A percentile compares a stretch with the other conserved stretches of the same genome.
These are phyloP conservation scores for Daldinia eschscholtzii DNA, from an alignment of 2,329 filamentous ascomycete genomes.

Conservation along the genomic window DNA sequence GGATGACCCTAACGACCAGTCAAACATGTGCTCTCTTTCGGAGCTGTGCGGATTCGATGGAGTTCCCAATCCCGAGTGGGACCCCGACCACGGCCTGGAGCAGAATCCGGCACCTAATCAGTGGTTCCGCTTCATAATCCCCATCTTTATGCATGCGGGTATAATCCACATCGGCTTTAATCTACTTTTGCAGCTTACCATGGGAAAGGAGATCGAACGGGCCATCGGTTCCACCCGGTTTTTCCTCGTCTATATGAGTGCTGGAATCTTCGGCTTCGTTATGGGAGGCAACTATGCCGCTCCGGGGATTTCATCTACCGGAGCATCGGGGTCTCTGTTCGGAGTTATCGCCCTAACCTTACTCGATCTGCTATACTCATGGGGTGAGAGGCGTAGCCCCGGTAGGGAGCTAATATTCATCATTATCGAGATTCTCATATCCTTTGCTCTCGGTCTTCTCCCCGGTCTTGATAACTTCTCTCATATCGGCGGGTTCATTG, in stretches of 20 bases:
- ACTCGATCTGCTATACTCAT: slow-evolving; percentile 92
- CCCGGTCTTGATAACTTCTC: slow-evolving; percentile 97
- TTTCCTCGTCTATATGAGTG: slow-evolving; percentile 87
- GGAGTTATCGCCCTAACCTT: slow-evolving; percentile 90
- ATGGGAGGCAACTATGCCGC: slow-evolving; percentile 94
- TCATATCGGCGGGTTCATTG: slow-evolving; percentile 95
- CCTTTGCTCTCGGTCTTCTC: slow-evolving; percentile 90
- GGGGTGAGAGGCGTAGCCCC: slow-evolving; percentile 82
- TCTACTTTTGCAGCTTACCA: slow-evolving; percentile 87
- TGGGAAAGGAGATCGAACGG: slow-evolving; percentile 92
- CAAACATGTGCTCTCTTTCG: slow-evolving; percentile 77
- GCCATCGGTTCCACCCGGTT: slow-evolving; percentile 91
- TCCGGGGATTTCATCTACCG: slow-evolving; percentile 83
- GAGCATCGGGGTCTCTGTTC: slow-evolving; percentile 91
- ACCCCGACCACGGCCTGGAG: slow-evolving; percentile 57
- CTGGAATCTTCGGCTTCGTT: slow-evolving; percentile 96
- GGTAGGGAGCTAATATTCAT: slow-evolving; percentile 90
- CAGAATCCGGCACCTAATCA: slow-evolving; percentile 80
- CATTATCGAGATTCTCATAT: slow-evolving; percentile 84
- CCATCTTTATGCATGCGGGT: slow-evolving; percentile 95
- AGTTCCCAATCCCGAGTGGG: slow-evolving; percentile 75
- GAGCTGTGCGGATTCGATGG: slow-evolving; percentile 87
- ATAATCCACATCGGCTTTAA: slow-evolving; percentile 97
- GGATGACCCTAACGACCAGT: slow-evolving; percentile 60
- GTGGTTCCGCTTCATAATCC: slow-evolving; percentile 96